Base-by-base conservation (phyloP, 139 green algal genomes). In the Gonium pectorale region DNA sequence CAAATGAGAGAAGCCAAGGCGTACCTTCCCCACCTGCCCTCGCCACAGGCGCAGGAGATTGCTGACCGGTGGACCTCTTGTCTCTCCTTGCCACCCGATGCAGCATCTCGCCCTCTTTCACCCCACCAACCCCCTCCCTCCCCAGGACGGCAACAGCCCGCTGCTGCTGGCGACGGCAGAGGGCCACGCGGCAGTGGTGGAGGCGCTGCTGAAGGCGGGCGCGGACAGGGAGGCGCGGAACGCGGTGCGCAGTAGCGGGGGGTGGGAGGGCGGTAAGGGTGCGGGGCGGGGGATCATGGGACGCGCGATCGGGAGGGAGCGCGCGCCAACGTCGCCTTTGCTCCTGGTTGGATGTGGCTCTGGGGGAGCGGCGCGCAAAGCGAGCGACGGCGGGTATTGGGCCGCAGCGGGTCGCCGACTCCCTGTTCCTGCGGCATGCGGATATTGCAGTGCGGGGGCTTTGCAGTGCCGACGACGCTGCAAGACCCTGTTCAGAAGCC, bases 141-240 rank as follows among this genome's bases (percentile, higher is more conserved):
- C 11, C 7, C 68, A 77, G 68, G 68, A 77, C 44, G 68, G 49
- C 31, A 79, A 67, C n/a, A 67, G 41, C 29, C 71, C 71, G 46
- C 71, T 79, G 49, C 31, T 79, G 21, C 31, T 66, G 71, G 71
- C 71, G 33, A 49, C 66, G 44, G 33, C 11, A 6, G 54, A 66
- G 17, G 71, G 71, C 15, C 71, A 79, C 44, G 54, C 19, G 15
- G 31, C 33, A 33, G 37, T 66, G 35, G 71, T 79, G 71, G 71
- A 79, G 71, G 46, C 51, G 31, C 71, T 79, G n/a, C 2, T 79
- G 49, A 46, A 2, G 71, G 71, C 71, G 71, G 71, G 71, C 31
- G 71, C 71, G n/a, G 71, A 79, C 35, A 35, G 46, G 24, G 71
- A 79, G 44, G 71, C 71, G 35, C 31, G 71, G 31, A 79, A 79